A percentile compares a stretch with the other conserved stretches of the same genome.
Evolutionary conservation across 176 grass and related monocot genomes (phyloP).

Genomic region (Miscanthus lutarioriparius): DNA sequence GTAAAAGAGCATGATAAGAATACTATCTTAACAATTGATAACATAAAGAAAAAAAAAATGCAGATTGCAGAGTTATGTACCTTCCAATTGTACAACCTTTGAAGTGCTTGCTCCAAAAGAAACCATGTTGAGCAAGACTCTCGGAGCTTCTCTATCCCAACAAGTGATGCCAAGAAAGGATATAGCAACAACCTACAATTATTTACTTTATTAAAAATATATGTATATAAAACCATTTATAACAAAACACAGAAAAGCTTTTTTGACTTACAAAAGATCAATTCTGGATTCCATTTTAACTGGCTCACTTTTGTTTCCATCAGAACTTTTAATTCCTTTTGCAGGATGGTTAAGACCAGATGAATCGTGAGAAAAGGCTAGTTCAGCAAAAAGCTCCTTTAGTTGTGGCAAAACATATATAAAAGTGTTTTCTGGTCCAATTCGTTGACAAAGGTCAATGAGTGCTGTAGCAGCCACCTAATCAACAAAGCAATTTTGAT

Average conservation of each 20-base stretch:
- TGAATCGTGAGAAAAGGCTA: conserved; percentile 65
- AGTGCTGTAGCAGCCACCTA: conserved; percentile 73
- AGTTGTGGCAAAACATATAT: conserved; percentile 71
- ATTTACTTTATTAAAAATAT: conserved; percentile 25
- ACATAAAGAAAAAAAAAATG: not conserved
- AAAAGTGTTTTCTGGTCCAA: conserved; percentile 69
- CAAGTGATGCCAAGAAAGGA: conserved; percentile 82
- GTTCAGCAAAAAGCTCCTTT: conserved; percentile 80
- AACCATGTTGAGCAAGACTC: conserved; percentile 89
- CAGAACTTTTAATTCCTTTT: conserved; percentile 50
- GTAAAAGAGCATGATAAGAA: not conserved
- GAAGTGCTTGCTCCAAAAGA: conserved; percentile 92
- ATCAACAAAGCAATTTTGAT: conserved; percentile 42
- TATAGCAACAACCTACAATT: conserved; percentile 70
- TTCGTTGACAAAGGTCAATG: conserved; percentile 69
- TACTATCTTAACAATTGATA: conserved; percentile 7
- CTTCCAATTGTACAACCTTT: conserved; percentile 85
- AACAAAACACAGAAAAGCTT: not conserved
- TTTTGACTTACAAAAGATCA: conserved; percentile 78
- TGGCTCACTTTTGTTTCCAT: conserved; percentile 46
- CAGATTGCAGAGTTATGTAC: conserved; percentile 31
- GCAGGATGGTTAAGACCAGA: conserved; percentile 38
- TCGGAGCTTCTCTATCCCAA: conserved; percentile 87
- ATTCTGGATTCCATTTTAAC: conserved; percentile 68
- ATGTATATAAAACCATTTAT: conserved; percentile 14